Conservation (phyloP, 305 asterid genomes). For the Stenogyne calaminthoides region DNA sequence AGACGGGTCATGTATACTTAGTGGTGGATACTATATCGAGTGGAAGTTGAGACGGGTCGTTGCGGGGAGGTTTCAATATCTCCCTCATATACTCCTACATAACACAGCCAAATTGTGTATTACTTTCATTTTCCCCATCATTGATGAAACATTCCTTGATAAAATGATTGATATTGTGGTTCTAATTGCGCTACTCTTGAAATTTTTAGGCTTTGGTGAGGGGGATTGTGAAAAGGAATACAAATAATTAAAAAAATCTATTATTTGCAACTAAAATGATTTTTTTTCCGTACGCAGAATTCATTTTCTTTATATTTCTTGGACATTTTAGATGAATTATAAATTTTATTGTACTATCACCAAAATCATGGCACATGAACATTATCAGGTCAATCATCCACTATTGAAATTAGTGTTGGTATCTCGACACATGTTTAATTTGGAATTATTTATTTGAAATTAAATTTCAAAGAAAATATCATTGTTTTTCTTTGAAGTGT, state of each 20-base stretch:
- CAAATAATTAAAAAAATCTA: not conserved
- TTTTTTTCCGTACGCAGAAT: too few species aligned
- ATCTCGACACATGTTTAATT: too few species aligned
- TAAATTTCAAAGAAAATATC: too few species aligned
- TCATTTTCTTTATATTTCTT: too few species aligned
- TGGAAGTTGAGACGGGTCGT: not conserved
- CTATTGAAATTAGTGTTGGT: too few species aligned
- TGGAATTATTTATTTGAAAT: too few species aligned
- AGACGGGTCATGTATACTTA: not conserved
- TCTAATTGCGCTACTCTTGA: not conserved
- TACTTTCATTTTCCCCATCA: not conserved
- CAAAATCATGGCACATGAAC: too few species aligned
- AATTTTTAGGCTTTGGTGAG: not conserved
- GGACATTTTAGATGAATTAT: too few species aligned
- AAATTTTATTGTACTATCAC: too few species aligned
- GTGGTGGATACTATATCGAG: not conserved
- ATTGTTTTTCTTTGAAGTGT: too few species aligned
- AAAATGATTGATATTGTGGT: not conserved
- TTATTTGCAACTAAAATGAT: not conserved
- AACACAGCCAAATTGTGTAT: not conserved
- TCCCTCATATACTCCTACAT: not conserved
- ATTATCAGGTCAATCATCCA: too few species aligned
- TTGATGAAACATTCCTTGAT: not conserved
- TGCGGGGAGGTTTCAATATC: not conserved
- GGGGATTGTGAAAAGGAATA: not conserved